Percentiles rank a stretch among this genome's conserved stretches.
Conservation (phyloP, 139 green algal species). For the Micractinium conductrix region DNA sequence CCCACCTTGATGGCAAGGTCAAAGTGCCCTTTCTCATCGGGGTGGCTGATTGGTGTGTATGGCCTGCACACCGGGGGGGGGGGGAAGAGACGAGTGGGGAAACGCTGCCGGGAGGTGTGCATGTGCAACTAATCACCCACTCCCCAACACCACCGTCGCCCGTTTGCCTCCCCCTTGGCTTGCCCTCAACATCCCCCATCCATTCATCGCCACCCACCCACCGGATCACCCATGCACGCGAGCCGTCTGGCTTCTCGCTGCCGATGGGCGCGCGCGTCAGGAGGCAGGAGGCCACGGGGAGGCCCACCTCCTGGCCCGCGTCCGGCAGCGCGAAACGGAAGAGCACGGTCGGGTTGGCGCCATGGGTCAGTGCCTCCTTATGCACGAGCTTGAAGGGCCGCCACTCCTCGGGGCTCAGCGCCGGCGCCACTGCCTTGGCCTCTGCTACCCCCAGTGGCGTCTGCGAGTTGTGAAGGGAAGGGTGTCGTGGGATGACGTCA, state of each 20-base stretch:
- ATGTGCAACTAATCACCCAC: neutral
- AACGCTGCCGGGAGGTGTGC: neutral
- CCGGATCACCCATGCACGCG: constrained; percentile 62
- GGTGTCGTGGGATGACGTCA: no score
- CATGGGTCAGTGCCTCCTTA: constrained; percentile 46
- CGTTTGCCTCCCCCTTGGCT: no score
- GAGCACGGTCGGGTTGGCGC: constrained; percentile 32
- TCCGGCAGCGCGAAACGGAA: constrained; percentile 53
- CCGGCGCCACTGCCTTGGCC: constrained; percentile 6
- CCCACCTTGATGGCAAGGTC: constrained; percentile 51
- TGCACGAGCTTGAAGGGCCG: constrained; percentile 49
- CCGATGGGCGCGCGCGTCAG: constrained; percentile 60
- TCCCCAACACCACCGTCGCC: no score
- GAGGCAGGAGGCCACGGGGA: constrained; percentile 56
- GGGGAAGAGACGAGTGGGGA: no score
- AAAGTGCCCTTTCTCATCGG: constrained; percentile 53
- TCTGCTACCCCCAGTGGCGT: neutral
- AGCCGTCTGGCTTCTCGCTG: constrained; percentile 59
- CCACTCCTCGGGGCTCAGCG: constrained; percentile 48
- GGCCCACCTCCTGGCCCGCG: constrained; percentile 23
- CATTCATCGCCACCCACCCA: no score
- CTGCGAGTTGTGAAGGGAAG: neutral
- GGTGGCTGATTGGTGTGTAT: constrained; percentile 65
- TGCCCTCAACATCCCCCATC: no score
- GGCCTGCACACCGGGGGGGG: constrained; percentile 24